Evolutionary conservation across 1,139 yeast genomes (phyloP).

Genomic region (Taiozyma sp.): DNA sequence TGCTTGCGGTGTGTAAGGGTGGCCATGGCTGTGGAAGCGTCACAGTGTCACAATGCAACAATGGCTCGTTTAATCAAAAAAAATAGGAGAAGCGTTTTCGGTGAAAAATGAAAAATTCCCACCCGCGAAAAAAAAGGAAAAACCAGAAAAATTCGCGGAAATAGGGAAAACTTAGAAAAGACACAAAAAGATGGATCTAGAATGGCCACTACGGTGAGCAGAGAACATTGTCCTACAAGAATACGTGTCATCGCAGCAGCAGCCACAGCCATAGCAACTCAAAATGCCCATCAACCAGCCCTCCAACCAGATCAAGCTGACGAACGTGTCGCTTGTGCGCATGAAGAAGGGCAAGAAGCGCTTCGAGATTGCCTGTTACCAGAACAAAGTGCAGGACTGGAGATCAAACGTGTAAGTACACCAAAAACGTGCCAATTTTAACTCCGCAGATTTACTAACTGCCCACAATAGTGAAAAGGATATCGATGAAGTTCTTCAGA

Average conservation of each 20-base stretch:
- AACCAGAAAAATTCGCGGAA: background rate
- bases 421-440: background rate
- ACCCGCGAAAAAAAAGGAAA: background rate
- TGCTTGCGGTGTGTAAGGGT: background rate
- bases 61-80: background rate
- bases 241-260: background rate
- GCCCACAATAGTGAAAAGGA: slow-evolving; percentile 59
- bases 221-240: background rate
- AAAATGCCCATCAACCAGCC: slow-evolving; percentile 79
- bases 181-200: background rate
- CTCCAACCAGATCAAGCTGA: slow-evolving; percentile 77
- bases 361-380: slow-evolving; percentile 95
- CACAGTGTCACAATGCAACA: background rate
- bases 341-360: slow-evolving; percentile 88
- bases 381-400: slow-evolving; percentile 95
- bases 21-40: background rate
- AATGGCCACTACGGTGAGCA: background rate
- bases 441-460: slow-evolving; percentile 1
- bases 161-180: background rate
- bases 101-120: background rate
- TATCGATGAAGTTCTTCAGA: slow-evolving; percentile 90
- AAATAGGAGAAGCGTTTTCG: background rate
- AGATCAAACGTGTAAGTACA: slow-evolving; percentile 62
- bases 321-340: slow-evolving; percentile 90
- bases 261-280: background rate